phyloP scores from a whole-genome alignment of 805 yeast species.

The Saccharomycopsis sp. region DNA sequence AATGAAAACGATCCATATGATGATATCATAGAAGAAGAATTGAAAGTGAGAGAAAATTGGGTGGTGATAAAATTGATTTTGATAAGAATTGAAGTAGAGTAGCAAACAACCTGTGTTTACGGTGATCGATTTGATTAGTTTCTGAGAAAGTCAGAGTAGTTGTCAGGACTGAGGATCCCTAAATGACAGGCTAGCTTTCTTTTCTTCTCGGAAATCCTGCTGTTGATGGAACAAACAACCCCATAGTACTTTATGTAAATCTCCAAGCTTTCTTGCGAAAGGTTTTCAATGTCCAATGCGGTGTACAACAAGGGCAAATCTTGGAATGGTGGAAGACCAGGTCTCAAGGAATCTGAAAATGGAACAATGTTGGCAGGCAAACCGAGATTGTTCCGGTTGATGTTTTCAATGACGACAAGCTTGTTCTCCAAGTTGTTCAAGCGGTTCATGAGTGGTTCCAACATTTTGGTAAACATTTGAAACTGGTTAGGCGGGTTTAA shows the following conservation, averaged over 20 bases:
- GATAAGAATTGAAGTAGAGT: not conserved
- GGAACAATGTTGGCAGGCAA: constrained; percentile 20
- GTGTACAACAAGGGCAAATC: constrained; percentile 16
- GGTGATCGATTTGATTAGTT: not conserved
- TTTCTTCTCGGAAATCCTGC: constrained; percentile 8
- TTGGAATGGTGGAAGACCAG: constrained; percentile 15
- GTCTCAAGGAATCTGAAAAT: constrained; percentile 14
- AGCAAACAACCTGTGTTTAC: too few relatives aligned
- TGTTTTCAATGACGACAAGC: constrained; percentile 17
- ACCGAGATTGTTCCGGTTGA: constrained; percentile 17
- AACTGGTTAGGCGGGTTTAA: too few relatives aligned
- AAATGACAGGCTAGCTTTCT: constrained; percentile 15
- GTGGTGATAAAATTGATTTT: not conserved
- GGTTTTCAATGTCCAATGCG: constrained; percentile 18
- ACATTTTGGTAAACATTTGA: constrained; percentile 9
- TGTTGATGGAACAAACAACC: not conserved
- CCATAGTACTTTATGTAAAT: constrained; percentile 15
- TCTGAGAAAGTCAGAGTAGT: constrained; percentile 11
- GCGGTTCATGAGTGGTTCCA: constrained; percentile 13
- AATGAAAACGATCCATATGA: not conserved
- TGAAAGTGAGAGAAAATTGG: not conserved
- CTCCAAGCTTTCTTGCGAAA: constrained; percentile 9
- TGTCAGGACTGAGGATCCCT: constrained; percentile 19
- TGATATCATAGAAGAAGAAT: not conserved
- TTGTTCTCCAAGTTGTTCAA: constrained; percentile 15